Conservation (phyloP, 306 rosid genomes). For the Glycyrrhiza uralensis region DNA sequence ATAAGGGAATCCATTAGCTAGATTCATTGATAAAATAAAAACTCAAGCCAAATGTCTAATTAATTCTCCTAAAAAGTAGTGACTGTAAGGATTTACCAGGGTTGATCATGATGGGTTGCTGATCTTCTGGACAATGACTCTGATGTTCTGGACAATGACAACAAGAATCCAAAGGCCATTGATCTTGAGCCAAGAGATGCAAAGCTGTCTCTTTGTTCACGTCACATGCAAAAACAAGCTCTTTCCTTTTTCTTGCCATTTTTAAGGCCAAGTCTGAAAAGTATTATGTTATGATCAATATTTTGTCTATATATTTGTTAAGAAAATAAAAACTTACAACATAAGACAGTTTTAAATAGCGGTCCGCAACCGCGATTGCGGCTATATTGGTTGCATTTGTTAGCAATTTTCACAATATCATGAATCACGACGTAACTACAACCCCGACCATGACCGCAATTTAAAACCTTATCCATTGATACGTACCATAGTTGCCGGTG, state of each 20-base stretch:
- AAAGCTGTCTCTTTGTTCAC: background rate
- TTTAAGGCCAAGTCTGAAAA: slow-evolving; percentile 23
- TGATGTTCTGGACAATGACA: background rate
- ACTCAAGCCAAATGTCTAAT: no score
- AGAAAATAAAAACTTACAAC: no score
- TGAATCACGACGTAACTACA: no score
- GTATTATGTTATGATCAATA: background rate
- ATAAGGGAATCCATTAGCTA: no score
- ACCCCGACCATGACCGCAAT: no score
- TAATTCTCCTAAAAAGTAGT: background rate
- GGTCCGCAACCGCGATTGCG: no score
- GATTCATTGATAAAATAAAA: background rate
- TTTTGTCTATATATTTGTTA: background rate
- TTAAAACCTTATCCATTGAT: background rate
- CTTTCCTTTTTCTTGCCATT: background rate
- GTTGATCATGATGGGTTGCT: background rate
- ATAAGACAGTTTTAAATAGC: no score
- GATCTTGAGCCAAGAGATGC: slow-evolving; percentile 29
- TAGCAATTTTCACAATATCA: no score
- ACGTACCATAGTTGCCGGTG: slow-evolving; percentile 19
- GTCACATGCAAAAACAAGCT: background rate
- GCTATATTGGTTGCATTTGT: no score
- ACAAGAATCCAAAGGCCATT: background rate
- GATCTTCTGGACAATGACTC: background rate
- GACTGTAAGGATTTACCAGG: slow-evolving; percentile 11